Base-by-base conservation (phyloP, 2,329 filamentous ascomycete species). In the Stagonosporopsis tanaceti region DNA sequence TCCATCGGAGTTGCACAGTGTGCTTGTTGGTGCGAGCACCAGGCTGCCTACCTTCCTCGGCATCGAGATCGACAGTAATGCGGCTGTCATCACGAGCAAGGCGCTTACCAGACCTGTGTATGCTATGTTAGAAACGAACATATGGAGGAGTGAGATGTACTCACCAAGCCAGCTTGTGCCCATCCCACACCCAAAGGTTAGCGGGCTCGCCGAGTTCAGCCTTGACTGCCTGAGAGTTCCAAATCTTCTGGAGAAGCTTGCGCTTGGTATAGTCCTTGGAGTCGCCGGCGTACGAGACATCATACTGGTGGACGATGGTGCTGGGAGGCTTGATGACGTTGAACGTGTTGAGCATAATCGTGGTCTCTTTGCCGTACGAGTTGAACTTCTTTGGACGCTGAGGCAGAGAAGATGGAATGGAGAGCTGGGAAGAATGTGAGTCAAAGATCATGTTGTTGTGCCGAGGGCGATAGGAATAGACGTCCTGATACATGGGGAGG, bases 111-210 rank as follows among this genome's bases (percentile, higher is more conserved):
- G 66, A 72, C 67, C 69, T 75, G 44, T 32, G 4, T 15, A 34
- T 34, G 15, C 25, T 2, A 25, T 42, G 38, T 72, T 46, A 70
- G 60, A 32, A 34, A 2, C 20, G 30, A 41, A 40, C 39, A 20
- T 2, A 14, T 17, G 14, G 14, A 17, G 64, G 7, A 12, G 4
- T 2, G 14, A 27, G 6, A 14, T 22, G 5, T 30, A 63, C 80
- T 68, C 80, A 90, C 94, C 95, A 99, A 15, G 92, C 93, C 44
- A 99, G 83, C 75, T 89, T 92, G 69, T 89, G 88, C 27, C 92
- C 91, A 78, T 98, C 93, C 67, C 87, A 93, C 53, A 97, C 85
- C 85, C 89, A 92, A 39, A 80, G 80, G 2, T 79, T 76, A 2
- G 53, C 25, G 2, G 67, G 63, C 45, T 73, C 64, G 27, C 80